phyloP scores from a whole-genome alignment of 495 filamentous ascomycete genomes.

The Melanomma pulvis-pyrius region DNA sequence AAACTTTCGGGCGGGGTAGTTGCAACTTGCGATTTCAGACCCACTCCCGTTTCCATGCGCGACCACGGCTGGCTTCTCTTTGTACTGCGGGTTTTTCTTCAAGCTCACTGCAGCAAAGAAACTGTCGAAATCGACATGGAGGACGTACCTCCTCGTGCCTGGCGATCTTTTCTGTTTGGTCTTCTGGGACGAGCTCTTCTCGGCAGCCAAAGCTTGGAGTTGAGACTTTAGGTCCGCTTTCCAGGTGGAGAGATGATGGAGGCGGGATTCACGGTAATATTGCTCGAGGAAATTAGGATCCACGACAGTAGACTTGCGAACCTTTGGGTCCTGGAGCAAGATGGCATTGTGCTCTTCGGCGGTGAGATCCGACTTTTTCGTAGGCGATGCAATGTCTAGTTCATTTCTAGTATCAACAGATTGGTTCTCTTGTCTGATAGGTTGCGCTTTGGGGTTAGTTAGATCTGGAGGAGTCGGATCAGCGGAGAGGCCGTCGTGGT shows the following conservation, averaged over 20 bases:
- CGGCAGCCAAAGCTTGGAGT: slow-evolving; percentile 74
- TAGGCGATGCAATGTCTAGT: not conserved
- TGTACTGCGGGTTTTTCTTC: slow-evolving; percentile 71
- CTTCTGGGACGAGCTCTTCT: slow-evolving; percentile 62
- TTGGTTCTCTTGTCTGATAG: not conserved
- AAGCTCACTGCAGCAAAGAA: slow-evolving; percentile 96
- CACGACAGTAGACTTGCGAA: slow-evolving; percentile 80
- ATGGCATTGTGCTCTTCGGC: slow-evolving; percentile 90
- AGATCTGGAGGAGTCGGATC: slow-evolving; percentile 11
- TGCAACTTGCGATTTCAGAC: slow-evolving; percentile 96
- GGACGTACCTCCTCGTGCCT: slow-evolving; percentile 76
- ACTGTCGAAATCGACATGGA: slow-evolving; percentile 98
- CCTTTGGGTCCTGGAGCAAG: slow-evolving; percentile 76
- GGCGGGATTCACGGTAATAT: slow-evolving; percentile 88
- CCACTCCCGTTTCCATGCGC: slow-evolving; percentile 83
- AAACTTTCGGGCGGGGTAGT: slow-evolving; percentile 82
- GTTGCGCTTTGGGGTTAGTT: not conserved
- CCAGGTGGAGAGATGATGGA: slow-evolving; percentile 95
- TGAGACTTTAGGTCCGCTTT: slow-evolving; percentile 89
- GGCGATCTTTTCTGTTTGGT: slow-evolving; percentile 52
- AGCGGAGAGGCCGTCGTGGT: slow-evolving; percentile 28
- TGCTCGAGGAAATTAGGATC: slow-evolving; percentile 93
- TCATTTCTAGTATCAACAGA: not conserved
- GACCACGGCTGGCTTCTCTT: slow-evolving; percentile 83
- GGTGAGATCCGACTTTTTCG: slow-evolving; percentile 53